Evolutionary conservation across 495 filamentous ascomycete genomes (phyloP).

Genomic region (Hypoxylon trugodes): DNA sequence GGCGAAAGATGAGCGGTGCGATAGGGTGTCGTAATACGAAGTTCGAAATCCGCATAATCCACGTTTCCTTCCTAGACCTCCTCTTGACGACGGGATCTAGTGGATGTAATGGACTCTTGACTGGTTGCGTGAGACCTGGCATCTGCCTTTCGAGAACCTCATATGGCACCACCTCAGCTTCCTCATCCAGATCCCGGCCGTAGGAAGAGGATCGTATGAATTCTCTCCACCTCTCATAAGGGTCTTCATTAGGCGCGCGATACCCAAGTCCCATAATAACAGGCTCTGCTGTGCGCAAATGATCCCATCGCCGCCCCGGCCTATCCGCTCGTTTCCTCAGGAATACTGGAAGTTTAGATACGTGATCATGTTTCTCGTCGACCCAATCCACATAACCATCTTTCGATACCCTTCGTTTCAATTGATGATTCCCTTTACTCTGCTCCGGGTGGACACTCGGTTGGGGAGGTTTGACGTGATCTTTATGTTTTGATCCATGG

Average conservation of each 20-base stretch:
- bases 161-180: constrained; percentile 53
- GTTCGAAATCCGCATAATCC: constrained; percentile 54
- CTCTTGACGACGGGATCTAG: constrained; percentile 45
- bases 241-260: constrained; percentile 41
- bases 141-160: constrained; percentile 56
- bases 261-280: constrained; percentile 61
- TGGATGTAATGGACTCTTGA: constrained; percentile 62
- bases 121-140: constrained; percentile 56
- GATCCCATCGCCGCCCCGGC: constrained; percentile 64
- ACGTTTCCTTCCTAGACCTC: constrained; percentile 55
- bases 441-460: constrained; percentile 41
- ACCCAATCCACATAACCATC: constrained; percentile 63
- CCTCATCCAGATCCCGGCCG: constrained; percentile 54
- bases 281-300: constrained; percentile 61
- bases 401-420: constrained; percentile 57
- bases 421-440: constrained; percentile 37
- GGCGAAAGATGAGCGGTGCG: constrained; percentile 82
- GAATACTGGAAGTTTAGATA: constrained; percentile 44
- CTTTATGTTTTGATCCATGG: constrained; percentile 31
- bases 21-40: constrained; percentile 79
- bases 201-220: constrained; percentile 62
- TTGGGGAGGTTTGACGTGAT: constrained; percentile 29
- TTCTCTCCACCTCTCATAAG: constrained; percentile 56
- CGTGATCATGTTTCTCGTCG: constrained; percentile 43
- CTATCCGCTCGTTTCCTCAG: constrained; percentile 44